Evolutionary conservation across 164 flowering plant species (phyloP), one percentile per base, ranked within the genome.

Genomic region (Hamamelis virginiana): DNA sequence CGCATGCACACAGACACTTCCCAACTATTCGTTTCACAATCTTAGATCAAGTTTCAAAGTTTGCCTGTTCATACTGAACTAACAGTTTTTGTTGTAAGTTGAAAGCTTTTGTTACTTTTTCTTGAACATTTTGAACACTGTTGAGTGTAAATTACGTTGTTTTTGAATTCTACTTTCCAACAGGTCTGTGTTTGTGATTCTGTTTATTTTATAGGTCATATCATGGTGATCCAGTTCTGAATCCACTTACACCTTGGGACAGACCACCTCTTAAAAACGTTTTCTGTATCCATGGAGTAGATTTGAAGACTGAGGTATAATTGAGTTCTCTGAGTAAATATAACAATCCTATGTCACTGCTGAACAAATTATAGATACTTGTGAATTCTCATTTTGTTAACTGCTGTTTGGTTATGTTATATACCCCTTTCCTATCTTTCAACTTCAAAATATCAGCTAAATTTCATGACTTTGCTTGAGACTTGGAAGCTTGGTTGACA

Each of bases 191-290:
- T 57, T 67, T 67, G 6, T 47, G 14, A 58, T 76, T 50, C 51
- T 68, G n/a, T 60, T 41, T 60, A 41, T 84, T 83, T 76, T 89
- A n/a, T n/a, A 95, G 99, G 85, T 88, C 80, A 65, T 95, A 95
- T 78, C 99, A 87, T 73, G 87, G 68, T 73, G 99, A 95, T 84
- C 96, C 99, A 55, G 91, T 95, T 73, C 64, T 91, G 69, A 93
- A 95, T 86, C 96, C 98, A 74, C 86, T 93, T 43, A 89, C 98
- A 62, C 99, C 99, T 25, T 92, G 99, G 99, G 97, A 95, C 53
- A 89, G 99, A 81, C 99, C 99, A 26, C 99, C 99, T n/a, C 62
- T 95, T 51, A 95, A 93, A 84, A 95, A 90, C 69, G 79, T 95
- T 12, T 95, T 95, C 69, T 95, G 99, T 64, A 95, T 95, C 48